These are phyloP conservation scores for Caloboletus inedulis DNA, from an alignment of 1,284 basidiomycete genomes.

Conservation along the genomic window DNA sequence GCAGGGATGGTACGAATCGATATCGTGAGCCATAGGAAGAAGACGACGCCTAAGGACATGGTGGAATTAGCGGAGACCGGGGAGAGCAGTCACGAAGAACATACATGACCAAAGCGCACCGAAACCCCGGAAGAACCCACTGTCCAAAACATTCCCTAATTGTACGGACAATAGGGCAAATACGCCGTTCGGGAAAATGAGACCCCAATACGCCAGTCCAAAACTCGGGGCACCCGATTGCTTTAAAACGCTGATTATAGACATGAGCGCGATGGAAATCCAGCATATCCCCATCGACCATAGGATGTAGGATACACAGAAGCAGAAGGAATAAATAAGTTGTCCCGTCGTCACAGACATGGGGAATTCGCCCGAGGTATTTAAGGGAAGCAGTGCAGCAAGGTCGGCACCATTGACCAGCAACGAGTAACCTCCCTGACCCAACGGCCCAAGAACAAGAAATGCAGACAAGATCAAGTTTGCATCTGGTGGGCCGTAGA, in stretches of 20 bases:
- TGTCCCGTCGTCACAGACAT: conserved; percentile 34
- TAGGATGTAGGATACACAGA: conserved; percentile 41
- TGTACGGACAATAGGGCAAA: conserved; percentile 46
- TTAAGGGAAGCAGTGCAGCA: conserved; percentile 40
- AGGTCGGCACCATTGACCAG: conserved; percentile 49
- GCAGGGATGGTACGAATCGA: conserved; percentile 40
- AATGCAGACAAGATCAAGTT: conserved; percentile 50
- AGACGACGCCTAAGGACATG: conserved; percentile 35
- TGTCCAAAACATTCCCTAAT: conserved; percentile 45
- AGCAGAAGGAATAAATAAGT: conserved; percentile 39
- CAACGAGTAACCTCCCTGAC: conserved; percentile 55
- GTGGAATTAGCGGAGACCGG: conserved; percentile 4
- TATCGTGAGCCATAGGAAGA: conserved; percentile 46
- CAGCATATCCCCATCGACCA: conserved; percentile 49
- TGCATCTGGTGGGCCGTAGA: conserved; percentile 40
- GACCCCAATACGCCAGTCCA: conserved; percentile 46
- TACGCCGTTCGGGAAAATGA: conserved; percentile 51
- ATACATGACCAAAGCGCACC: conserved; percentile 37
- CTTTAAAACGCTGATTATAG: conserved; percentile 32
- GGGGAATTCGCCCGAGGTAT: conserved; percentile 32
- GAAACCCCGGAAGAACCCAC: conserved; percentile 42
- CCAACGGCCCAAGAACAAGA: conserved; percentile 37
- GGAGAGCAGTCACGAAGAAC: conserved; percentile 2
- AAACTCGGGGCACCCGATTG: conserved; percentile 35
- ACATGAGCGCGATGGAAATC: conserved; percentile 39